Evolutionary conservation across 306 rosid genomes (phyloP).

Genomic region (Fragaria ananassa): DNA sequence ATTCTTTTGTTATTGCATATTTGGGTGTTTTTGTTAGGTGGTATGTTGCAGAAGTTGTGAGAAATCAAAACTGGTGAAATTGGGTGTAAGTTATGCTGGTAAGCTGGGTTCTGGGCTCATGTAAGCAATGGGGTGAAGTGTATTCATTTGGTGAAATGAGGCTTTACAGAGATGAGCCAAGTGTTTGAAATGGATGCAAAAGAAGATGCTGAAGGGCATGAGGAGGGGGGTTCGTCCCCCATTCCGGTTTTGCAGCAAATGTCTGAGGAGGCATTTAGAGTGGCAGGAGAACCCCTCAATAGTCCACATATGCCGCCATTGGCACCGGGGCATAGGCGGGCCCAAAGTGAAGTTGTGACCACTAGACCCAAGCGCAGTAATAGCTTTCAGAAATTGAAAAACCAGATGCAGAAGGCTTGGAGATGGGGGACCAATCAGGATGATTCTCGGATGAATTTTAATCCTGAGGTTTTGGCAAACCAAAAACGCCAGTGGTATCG

Average conservation of each 20-base stretch:
- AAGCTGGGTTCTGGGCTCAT: not conserved
- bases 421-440: constrained; percentile 55
- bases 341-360: constrained; percentile 54
- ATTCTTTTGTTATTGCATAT: constrained; percentile 18
- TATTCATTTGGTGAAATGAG: constrained; percentile 31
- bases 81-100: constrained; percentile 23
- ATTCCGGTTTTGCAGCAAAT: constrained; percentile 52
- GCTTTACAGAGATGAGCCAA: constrained; percentile 37
- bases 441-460: constrained; percentile 39
- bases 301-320: constrained; percentile 32
- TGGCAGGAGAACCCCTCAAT: constrained; percentile 58
- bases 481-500: constrained; percentile 98
- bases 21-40: constrained; percentile 26
- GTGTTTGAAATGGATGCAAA: constrained; percentile 50
- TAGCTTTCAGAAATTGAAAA: constrained; percentile 64
- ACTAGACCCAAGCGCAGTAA: constrained; percentile 38
- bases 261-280: constrained; percentile 61
- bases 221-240: constrained; percentile 49
- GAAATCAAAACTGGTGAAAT: constrained; percentile 28
- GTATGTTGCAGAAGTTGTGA: constrained; percentile 11
- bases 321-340: constrained; percentile 54
- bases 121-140: constrained; percentile 5
- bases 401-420: constrained; percentile 69
- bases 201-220: constrained; percentile 37
- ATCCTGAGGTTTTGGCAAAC: constrained; percentile 86